Evolutionary conservation across 2,329 filamentous ascomycete species (phyloP).

Genomic region (Aspergillus floridensis): DNA sequence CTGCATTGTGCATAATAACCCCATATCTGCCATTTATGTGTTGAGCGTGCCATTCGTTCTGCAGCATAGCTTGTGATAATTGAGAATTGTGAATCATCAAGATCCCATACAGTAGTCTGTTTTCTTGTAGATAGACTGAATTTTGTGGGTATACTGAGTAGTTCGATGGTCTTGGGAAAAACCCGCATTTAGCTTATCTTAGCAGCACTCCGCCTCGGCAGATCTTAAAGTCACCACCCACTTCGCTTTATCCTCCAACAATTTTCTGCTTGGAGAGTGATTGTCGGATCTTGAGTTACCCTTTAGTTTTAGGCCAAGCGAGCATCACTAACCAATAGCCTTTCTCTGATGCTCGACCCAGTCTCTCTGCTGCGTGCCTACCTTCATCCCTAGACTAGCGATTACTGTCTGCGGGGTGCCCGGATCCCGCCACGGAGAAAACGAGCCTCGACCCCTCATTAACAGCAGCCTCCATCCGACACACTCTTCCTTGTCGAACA

Average conservation of each 20-base stretch:
- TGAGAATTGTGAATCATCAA: slow-evolving; percentile 6
- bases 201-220: background rate
- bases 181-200: background rate
- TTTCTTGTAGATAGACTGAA: background rate
- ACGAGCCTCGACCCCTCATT: background rate
- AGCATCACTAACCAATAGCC: background rate
- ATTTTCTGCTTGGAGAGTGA: background rate
- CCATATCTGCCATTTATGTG: slow-evolving; percentile 13
- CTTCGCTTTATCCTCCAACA: background rate
- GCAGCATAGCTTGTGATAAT: slow-evolving; percentile 22
- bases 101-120: background rate
- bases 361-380: background rate
- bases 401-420: background rate
- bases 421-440: background rate
- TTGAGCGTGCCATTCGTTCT: slow-evolving; percentile 15
- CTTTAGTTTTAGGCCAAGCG: background rate
- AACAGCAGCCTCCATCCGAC: background rate
- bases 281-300: background rate
- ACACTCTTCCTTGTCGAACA: background rate
- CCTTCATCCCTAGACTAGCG: background rate
- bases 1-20: slow-evolving; percentile 19
- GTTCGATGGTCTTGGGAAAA: too few species aligned
- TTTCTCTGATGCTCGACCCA: background rate
- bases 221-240: background rate
- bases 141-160: too few species aligned